A percentile compares a stretch with the other conserved stretches of the same genome.
Conservation (phyloP, 805 yeast species). For the Pichia gijzeniarum region DNA sequence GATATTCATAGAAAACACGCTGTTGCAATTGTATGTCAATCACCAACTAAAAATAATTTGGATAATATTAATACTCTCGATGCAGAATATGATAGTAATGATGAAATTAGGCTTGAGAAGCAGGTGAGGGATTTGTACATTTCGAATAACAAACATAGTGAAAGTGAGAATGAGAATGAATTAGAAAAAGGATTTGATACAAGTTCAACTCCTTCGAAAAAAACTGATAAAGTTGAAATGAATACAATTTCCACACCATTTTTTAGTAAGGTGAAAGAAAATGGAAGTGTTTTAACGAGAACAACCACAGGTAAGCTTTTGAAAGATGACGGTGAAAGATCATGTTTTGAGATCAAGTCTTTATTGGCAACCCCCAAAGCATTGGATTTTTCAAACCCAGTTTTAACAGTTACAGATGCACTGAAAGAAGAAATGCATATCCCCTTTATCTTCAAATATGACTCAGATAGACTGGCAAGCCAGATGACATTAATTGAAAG, state of each 20-base stretch:
- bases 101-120: constrained; percentile 28
- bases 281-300: constrained; percentile 10
- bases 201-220: neutral
- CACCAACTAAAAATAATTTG: constrained; percentile 9
- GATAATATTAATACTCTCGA: constrained; percentile 14
- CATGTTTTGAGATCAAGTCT: constrained; percentile 27
- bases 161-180: constrained; percentile 8
- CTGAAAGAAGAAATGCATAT: constrained; percentile 54
- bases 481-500: constrained; percentile 84
- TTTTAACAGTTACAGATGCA: constrained; percentile 32
- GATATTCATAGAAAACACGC: constrained; percentile 15
- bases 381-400: constrained; percentile 10
- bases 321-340: constrained; percentile 14
- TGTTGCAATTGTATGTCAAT: constrained; percentile 15
- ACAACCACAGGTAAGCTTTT: constrained; percentile 12
- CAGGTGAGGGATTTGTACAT: constrained; percentile 32
- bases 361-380: constrained; percentile 25
- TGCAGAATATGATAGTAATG: constrained; percentile 16
- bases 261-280: neutral
- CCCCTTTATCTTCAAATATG: constrained; percentile 74
- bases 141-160: constrained; percentile 18
- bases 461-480: constrained; percentile 57
- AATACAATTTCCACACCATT: constrained; percentile 10
- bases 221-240: constrained; percentile 11
- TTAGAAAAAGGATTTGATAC: neutral